Evolutionary conservation across 2,329 filamentous ascomycete genomes (phyloP).

Genomic region (Trichoderma asperellum): DNA sequence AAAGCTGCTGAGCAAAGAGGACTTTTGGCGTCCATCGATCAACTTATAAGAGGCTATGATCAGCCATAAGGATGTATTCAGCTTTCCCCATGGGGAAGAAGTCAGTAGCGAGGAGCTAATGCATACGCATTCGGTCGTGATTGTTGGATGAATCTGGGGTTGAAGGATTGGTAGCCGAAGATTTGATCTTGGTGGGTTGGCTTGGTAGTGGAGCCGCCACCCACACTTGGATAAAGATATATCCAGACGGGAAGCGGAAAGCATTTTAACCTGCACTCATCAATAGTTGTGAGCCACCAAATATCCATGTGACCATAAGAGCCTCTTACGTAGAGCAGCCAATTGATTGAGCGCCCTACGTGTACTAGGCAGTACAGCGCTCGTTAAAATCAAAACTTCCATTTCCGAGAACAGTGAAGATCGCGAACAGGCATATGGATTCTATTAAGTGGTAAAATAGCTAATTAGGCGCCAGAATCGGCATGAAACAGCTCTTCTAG

Average conservation of each 20-base stretch:
- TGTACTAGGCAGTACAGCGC: not conserved
- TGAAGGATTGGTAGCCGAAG: not conserved
- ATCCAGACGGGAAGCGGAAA: constrained; percentile 12
- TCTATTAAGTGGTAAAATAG: not conserved
- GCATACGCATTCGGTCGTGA: not conserved
- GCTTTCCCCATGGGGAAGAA: constrained; percentile 24
- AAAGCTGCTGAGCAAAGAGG: not conserved
- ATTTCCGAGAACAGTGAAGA: not conserved
- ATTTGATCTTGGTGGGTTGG: constrained; percentile 6
- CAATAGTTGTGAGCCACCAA: not conserved
- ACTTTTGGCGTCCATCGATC: not conserved
- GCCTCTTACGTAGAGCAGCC: constrained; percentile 8
- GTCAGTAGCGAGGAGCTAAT: constrained; percentile 1
- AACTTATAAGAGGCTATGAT: constrained; percentile 11
- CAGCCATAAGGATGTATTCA: not conserved
- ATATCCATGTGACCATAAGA: constrained; percentile 9
- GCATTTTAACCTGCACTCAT: constrained; percentile 1
- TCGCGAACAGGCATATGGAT: not conserved
- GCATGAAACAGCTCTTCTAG: constrained; percentile 16
- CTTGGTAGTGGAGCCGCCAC: constrained; percentile 18
- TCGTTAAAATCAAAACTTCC: not conserved
- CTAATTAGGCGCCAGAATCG: not conserved
- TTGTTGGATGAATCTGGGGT: constrained; percentile 22
- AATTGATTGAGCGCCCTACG: not conserved
- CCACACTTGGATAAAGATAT: constrained; percentile 19